Evolutionary conservation across 108 stramenopile species (phyloP), one percentile per base, ranked within the genome.

Genomic region (Epithemia pelagica): DNA sequence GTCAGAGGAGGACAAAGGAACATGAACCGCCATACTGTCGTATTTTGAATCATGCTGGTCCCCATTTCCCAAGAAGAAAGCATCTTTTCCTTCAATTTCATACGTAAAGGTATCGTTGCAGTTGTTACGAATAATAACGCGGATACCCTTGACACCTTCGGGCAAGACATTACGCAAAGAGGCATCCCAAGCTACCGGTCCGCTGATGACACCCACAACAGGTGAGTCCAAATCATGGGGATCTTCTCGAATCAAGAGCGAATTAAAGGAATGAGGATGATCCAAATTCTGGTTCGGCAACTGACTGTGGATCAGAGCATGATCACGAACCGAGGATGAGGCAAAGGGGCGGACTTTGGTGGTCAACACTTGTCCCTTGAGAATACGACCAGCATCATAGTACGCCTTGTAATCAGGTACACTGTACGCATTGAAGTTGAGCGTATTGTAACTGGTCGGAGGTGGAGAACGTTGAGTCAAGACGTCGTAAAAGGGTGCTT

Each of bases 1-100:
- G 19, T 52, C 37, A 32, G 21, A 68, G 8, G 5, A n/a, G 15
- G 32, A 30, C 7, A 61, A 61, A 10, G 30, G 61, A 21, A 54
- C 58, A 32, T 31, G 58, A 2, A 20, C 54, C 3, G 22, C 58
- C 15, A 70, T 59, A 15, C 64, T 37, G 28, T 71, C 62, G 62
- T 78, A 88, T 19, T 65, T 61, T 18, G 32, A 31, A 57, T 88
- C 83, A 61, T 88, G 82, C 21, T 59, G 32, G 60, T 88, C 87
- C 21, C 83, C 83, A 27, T 69, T 64, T 0, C 87, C 87, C 62
- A 88, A 19, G 25, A 73, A 69, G 21, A 56, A 72, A 26, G 75
- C 83, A 0, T 64, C 23, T 18, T 51, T 65, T 0, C 82, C 83
- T 20, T 66, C 64, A 31, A 90, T 61, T 15, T 51, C 29, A 53